Percentiles rank a stretch among this genome's conserved stretches.
Conservation (phyloP, 2,329 filamentous ascomycete species). For the Penicillium fuscoglaucum region DNA sequence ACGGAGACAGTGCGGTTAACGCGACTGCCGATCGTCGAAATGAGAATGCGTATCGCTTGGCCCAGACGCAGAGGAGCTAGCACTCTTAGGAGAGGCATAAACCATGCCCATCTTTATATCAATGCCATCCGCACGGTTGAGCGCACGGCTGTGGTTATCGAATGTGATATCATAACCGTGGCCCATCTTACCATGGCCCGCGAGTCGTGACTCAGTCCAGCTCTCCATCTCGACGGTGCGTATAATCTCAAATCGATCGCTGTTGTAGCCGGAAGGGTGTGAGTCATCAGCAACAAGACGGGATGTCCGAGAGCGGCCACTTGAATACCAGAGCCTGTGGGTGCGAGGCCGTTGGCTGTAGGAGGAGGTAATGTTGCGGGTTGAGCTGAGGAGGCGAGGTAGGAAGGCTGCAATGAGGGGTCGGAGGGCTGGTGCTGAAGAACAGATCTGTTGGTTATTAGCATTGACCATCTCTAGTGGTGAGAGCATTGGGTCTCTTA, state of each 20-base stretch:
- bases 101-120: conserved; percentile 23
- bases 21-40: neutral
- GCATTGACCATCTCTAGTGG: neutral
- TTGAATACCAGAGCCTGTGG: conserved; percentile 26
- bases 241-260: conserved; percentile 33
- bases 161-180: conserved; percentile 23
- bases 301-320: conserved; percentile 25
- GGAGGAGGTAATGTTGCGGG: conserved; percentile 21
- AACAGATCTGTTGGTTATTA: conserved; percentile 33
- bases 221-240: conserved; percentile 41
- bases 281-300: conserved; percentile 11
- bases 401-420: conserved; percentile 37
- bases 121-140: conserved; percentile 15
- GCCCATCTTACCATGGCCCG: conserved; percentile 14
- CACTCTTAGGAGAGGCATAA: conserved; percentile 27
- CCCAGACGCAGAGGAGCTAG: conserved; percentile 20
- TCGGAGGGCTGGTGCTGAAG: conserved; percentile 39
- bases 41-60: conserved; percentile 5
- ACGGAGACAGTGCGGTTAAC: neutral
- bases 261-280: conserved; percentile 19
- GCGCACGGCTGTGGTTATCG: conserved; percentile 13
- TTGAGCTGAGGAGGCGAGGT: conserved; percentile 34
- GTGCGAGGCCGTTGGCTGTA: conserved; percentile 21
- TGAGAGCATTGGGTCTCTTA: conserved; percentile 17
- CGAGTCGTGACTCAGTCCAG: conserved; percentile 29